These are phyloP conservation scores for Phylloporus sp. DNA, from an alignment of 768 basidiomycete genomes.

Conservation along the genomic window DNA sequence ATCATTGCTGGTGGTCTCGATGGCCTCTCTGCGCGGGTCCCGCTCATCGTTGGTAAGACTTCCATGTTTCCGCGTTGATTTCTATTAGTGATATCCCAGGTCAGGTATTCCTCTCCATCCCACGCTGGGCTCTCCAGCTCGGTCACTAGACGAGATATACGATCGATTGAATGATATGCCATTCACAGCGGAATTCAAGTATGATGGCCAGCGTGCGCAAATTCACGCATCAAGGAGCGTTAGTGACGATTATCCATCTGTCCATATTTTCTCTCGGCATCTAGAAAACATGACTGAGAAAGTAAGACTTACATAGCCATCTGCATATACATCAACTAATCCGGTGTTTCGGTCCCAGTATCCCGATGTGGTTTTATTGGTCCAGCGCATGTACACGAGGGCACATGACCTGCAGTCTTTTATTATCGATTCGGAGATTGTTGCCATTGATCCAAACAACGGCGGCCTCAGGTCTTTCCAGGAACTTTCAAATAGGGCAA, in stretches of 20 bases:
- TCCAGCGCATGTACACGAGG: constrained; percentile 46
- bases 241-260: constrained; percentile 27
- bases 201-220: constrained; percentile 85
- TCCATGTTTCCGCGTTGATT: constrained; percentile 1
- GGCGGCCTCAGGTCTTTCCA: constrained; percentile 78
- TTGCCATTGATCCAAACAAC: constrained; percentile 66
- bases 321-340: constrained; percentile 6
- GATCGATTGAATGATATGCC: constrained; percentile 57
- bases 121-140: constrained; percentile 81
- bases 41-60: constrained; percentile 64
- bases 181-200: constrained; percentile 88
- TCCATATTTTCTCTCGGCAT: constrained; percentile 83
- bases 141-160: constrained; percentile 83
- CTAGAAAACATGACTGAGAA: constrained; percentile 92
- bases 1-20: constrained; percentile 60
- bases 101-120: constrained; percentile 79
- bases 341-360: constrained; percentile 47
- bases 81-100: constrained; percentile 12
- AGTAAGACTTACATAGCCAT: constrained; percentile 33
- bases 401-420: constrained; percentile 50
- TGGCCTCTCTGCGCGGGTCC: constrained; percentile 54
- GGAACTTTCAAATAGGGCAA: constrained; percentile 78
- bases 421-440: constrained; percentile 84
- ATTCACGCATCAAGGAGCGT: constrained; percentile 50
- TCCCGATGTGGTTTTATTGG: constrained; percentile 69